These are phyloP conservation scores for Chloris gayana DNA, from an alignment of 176 grass and related monocot species.

Conservation along the genomic window DNA sequence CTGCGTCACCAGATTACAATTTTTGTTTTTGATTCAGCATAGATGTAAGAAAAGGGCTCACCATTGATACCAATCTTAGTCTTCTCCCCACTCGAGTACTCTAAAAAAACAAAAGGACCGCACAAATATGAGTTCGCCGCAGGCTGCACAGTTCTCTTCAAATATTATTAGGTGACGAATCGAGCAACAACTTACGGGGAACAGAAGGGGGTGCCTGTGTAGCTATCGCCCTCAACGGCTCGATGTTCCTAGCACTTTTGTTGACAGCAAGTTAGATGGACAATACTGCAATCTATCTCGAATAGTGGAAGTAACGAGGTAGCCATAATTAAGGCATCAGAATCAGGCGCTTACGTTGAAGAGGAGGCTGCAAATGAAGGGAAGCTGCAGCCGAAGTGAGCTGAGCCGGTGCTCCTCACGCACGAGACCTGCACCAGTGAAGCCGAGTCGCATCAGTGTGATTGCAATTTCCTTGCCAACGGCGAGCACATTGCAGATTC, in stretches of 20 bases:
- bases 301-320: background rate
- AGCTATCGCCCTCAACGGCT: slow-evolving; percentile 71
- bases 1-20: slow-evolving; percentile 1
- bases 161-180: slow-evolving; percentile 11
- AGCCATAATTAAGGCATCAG: background rate
- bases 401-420: slow-evolving; percentile 26
- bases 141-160: background rate
- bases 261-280: slow-evolving; percentile 14
- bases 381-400: slow-evolving; percentile 33
- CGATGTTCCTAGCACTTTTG: slow-evolving; percentile 55
- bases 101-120: slow-evolving; percentile 45
- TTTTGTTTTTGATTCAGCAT: background rate
- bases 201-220: slow-evolving; percentile 71
- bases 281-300: background rate
- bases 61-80: slow-evolving; percentile 92
- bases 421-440: slow-evolving; percentile 33
- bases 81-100: slow-evolving; percentile 74
- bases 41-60: slow-evolving; percentile 41
- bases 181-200: slow-evolving; percentile 56
- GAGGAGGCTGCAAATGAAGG: slow-evolving; percentile 29
- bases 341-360: slow-evolving; percentile 31
- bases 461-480: background rate
- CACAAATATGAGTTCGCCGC: background rate
- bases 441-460: slow-evolving; percentile 4
- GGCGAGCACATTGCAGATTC: background rate